Evolutionary conservation across 106 monocot genomes (phyloP).

Genomic region (Allium cepa): DNA sequence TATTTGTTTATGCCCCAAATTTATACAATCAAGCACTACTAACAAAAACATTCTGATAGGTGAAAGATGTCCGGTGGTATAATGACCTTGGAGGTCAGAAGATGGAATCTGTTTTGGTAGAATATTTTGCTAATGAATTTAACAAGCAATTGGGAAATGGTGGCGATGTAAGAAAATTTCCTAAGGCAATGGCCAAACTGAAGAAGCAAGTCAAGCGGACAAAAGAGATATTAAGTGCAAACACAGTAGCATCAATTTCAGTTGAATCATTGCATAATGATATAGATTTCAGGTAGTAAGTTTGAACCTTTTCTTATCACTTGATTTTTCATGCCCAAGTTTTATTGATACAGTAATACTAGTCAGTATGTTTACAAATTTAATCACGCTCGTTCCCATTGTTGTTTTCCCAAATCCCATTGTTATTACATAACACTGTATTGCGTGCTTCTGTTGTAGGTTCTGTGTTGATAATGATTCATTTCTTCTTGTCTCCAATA

Average conservation of each 20-base stretch:
- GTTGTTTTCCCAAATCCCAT: too few relatives aligned
- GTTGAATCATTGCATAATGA: conserved; percentile 94
- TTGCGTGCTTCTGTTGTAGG: too few relatives aligned
- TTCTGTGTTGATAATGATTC: too few relatives aligned
- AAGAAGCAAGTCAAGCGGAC: conserved; percentile 98
- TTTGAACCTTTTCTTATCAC: too few relatives aligned
- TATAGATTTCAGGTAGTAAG: conserved; percentile 75
- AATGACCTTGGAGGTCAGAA: conserved; percentile 77
- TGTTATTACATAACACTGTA: too few relatives aligned
- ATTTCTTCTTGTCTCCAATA: too few relatives aligned
- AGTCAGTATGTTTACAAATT: too few relatives aligned
- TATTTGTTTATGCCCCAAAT: neutral
- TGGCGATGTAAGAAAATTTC: conserved; percentile 73
- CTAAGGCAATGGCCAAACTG: conserved; percentile 98
- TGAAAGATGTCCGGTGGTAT: conserved; percentile 97
- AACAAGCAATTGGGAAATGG: conserved; percentile 82
- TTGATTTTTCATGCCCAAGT: too few relatives aligned
- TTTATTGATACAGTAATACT: too few relatives aligned
- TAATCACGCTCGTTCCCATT: too few relatives aligned
- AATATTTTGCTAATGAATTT: conserved; percentile 95
- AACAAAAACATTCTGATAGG: conserved; percentile 29
- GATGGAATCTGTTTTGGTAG: conserved; percentile 80
- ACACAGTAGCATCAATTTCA: conserved; percentile 84
- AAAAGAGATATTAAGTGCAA: conserved; percentile 99
- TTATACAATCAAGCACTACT: neutral